Evolutionary conservation across 208 protist genomes (phyloP), one percentile per base, ranked within the genome.

Genomic region (Tritrichomonas musculus): DNA sequence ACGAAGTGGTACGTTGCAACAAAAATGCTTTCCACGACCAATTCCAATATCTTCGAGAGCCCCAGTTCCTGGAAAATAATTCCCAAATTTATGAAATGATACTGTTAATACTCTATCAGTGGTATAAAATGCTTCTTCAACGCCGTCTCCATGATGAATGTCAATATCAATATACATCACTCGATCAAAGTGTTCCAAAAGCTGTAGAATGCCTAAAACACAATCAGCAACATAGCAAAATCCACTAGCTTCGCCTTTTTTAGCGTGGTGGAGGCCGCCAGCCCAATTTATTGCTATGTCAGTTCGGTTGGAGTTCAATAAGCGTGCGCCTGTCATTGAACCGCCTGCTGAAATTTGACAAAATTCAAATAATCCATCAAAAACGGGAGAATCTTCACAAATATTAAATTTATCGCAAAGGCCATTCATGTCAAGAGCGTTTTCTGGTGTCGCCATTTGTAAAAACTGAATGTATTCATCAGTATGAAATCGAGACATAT

Each of bases 201-300:
- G 96, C 84, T 99, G 98, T 4, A 99, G 95, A 73, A 99, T 99
- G 47, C 96, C 98, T 22, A 99, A 95, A 13, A 99, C 99, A 95
- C 99, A 99, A 96, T 99, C 99, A 95, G 99, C 99, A 41, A 99
- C 97, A 95, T 99, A 99, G 96, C 99, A 99, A 94, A 99, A 99
- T 0, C 99, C 99, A 0, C 96, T 97, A 1, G 98, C 97, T 95
- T 98, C 96, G 30, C 95, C 95, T 27, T 97, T 97, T 13, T 98
- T 97, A 0, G 98, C 98, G 95, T 99, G 98, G 95, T 99, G 98
- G 92, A 98, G 96, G 36, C 99, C 99, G 53, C 99, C 99, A 5
- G 97, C 96, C 98, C 98, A 99, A 96, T 99, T 99, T 93, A 99
- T 98, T 11, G 98, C 98, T 92, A 99, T 96, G 75, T 98, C 97